Percentiles rank a stretch among this genome's conserved stretches.
phyloP scores from a whole-genome alignment of 106 monocot genomes.

The Gastrodia elata region DNA sequence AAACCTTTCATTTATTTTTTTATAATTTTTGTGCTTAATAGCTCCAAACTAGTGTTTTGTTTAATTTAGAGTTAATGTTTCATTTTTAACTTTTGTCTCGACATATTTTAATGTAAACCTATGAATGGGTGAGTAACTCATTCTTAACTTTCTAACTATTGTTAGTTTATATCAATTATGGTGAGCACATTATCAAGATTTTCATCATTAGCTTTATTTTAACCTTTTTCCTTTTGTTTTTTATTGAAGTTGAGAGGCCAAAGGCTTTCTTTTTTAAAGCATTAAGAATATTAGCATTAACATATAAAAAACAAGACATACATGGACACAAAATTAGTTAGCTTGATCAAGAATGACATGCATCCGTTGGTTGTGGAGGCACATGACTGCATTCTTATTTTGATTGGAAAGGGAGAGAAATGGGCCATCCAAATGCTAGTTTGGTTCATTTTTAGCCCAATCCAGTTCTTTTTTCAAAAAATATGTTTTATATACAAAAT shows the following conservation, averaged over 20 bases:
- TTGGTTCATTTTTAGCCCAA: no score
- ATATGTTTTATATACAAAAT: no score
- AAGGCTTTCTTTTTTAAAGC: not conserved
- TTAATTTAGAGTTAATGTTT: not conserved
- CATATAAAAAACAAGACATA: not conserved
- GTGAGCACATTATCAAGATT: not conserved
- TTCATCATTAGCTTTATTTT: not conserved
- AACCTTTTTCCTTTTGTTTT: not conserved
- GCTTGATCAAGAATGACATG: not conserved
- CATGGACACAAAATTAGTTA: not conserved
- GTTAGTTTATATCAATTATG: not conserved
- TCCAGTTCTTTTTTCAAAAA: no score
- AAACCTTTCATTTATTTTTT: not conserved
- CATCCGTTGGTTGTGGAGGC: not conserved
- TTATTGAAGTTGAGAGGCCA: not conserved
- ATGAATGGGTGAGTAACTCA: not conserved
- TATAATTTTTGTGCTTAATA: not conserved
- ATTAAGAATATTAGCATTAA: not conserved
- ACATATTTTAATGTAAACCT: not conserved
- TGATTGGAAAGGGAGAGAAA: no score
- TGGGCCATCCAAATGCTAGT: no score
- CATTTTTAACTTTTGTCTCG: not conserved
- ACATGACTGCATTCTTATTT: no score
- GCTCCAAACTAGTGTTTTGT: not conserved
- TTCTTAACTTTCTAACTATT: not conserved